Evolutionary conservation across 1,139 yeast species (phyloP), one percentile per base, ranked within the genome.

Genomic region (Taphrina pruni): DNA sequence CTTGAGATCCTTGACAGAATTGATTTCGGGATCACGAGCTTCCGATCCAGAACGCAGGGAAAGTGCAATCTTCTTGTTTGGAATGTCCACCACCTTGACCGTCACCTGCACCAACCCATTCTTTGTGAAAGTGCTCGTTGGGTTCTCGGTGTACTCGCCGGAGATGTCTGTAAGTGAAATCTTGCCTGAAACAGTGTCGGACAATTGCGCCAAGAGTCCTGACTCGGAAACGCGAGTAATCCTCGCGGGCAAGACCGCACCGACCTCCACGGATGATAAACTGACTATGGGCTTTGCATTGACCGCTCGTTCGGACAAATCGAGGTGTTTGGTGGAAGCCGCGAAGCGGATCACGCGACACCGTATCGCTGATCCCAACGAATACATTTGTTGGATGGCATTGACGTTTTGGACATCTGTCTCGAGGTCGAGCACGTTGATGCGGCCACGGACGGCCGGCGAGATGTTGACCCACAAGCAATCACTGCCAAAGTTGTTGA

Each of bases 121-220:
- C 12, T 81, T 78, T 43, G 82, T 79, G 77, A 82, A 90, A 0
- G 80, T 82, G n/a, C 82, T 83, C 60, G 85, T 82, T 39, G 75
- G 72, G 17, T 72, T 73, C 17, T 83, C 81, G 41, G 86, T 81
- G 76, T 86, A 90, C 75, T 90, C 89, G 74, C 88, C 85, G 73
- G 90, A 81, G 17, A 96, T 92, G 78, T 92, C 97, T 3, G 96
- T 88, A 64, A 88, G 83, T 76, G 82, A 87, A 3, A 92, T 86
- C 72, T 87, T 83, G 41, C 91, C 97, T 67, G 71, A 38, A 32
- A 72, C 54, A 26, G 57, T 55, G 60, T 71, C 73, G 50, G 71
- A 69, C 45, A 72, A 79, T 72, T 88, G 90, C 60, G 90, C 88
- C 71, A 89, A 79, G 35, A 90, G 87, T 74, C 83, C 86, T 65